phyloP scores from a whole-genome alignment of 2,329 filamentous ascomycete species.

The Colletotrichum spaethianum region DNA sequence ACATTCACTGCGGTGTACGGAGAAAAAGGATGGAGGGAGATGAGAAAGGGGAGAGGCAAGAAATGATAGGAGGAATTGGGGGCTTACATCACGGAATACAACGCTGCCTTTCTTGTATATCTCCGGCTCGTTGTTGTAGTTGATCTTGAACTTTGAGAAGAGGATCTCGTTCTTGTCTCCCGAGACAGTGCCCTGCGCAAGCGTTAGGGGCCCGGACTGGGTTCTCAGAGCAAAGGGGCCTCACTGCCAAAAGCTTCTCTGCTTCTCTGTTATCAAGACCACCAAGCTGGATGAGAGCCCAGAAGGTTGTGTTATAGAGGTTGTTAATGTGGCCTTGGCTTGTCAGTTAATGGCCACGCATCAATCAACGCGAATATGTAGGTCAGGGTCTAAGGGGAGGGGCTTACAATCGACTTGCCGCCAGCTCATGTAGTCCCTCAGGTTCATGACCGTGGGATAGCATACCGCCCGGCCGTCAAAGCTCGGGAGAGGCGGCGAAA shows the following conservation, averaged over 20 bases:
- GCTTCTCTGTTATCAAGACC: constrained; percentile 83
- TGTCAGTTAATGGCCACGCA: constrained; percentile 38
- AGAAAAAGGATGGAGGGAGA: too few species aligned
- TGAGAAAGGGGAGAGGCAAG: not conserved
- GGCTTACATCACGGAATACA: constrained; percentile 82
- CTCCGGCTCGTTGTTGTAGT: constrained; percentile 97
- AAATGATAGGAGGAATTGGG: not conserved
- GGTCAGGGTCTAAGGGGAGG: constrained; percentile 27
- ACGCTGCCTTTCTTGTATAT: constrained; percentile 96
- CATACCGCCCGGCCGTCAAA: constrained; percentile 94
- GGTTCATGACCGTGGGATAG: constrained; percentile 85
- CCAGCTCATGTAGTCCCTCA: constrained; percentile 97
- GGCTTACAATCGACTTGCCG: constrained; percentile 91
- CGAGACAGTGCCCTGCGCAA: constrained; percentile 80
- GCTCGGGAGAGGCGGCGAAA: constrained; percentile 84
- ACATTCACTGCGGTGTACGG: not conserved
- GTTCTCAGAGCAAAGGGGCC: constrained; percentile 38
- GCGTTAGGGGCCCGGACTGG: not conserved
- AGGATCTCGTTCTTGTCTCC: constrained; percentile 97
- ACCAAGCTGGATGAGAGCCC: constrained; percentile 85
- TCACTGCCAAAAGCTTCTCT: constrained; percentile 82
- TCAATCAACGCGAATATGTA: not conserved
- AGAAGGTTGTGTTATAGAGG: constrained; percentile 97
- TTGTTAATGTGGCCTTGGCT: constrained; percentile 92
- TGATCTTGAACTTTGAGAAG: constrained; percentile 89